Conservation (phyloP, 495 filamentous ascomycete species). For the Trypethelium eluteriae region DNA sequence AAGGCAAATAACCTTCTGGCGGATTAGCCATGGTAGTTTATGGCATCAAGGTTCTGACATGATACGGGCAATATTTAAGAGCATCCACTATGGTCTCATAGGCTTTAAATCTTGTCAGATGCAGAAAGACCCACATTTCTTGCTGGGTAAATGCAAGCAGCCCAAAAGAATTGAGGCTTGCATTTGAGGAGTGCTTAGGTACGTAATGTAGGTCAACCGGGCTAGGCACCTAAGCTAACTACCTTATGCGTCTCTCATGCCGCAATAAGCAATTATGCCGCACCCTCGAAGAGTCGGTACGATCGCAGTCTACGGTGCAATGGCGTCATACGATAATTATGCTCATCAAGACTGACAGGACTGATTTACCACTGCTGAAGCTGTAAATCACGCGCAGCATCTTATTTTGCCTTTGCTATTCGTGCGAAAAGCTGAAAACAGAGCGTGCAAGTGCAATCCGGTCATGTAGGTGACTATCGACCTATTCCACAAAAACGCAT, state of each 20-base stretch:
- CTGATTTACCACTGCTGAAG: background rate
- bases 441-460: background rate
- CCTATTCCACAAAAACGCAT: background rate
- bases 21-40: background rate
- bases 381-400: background rate
- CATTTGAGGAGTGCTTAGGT: too few species aligned
- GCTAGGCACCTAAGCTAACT: too few species aligned
- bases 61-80: too few species aligned
- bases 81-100: background rate
- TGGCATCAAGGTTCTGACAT: background rate
- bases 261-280: background rate
- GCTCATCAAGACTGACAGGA: background rate
- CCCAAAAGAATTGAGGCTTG: too few species aligned
- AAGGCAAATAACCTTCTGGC: background rate
- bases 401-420: background rate
- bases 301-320: background rate
- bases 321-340: background rate
- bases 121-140: background rate
- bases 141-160: too few species aligned
- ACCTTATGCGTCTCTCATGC: background rate
- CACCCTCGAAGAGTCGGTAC: background rate
- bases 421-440: background rate
- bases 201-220: too few species aligned
- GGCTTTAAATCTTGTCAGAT: background rate
- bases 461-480: background rate